Conservation (phyloP, 2,329 filamentous ascomycete species). For the Fusarium sp. region DNA sequence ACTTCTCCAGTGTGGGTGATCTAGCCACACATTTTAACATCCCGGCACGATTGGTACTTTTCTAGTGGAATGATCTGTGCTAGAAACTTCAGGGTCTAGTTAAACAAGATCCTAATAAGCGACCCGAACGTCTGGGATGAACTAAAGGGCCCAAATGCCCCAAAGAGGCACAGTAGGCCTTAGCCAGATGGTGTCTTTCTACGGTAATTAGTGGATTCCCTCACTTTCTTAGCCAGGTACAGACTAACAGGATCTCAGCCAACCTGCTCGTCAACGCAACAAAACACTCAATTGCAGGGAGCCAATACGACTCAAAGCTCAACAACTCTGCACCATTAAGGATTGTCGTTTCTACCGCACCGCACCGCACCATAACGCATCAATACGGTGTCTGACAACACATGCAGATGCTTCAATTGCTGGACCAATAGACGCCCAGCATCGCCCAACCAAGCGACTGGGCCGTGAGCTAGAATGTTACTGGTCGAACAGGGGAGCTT, state of each 20-base stretch:
- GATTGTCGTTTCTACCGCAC: slow-evolving; percentile 33
- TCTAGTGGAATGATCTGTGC: slow-evolving; percentile 47
- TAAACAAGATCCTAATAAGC: slow-evolving; percentile 56
- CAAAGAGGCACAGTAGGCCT: slow-evolving; percentile 52
- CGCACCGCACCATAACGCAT: slow-evolving; percentile 39
- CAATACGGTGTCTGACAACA: slow-evolving; percentile 45
- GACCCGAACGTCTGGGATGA: slow-evolving; percentile 57
- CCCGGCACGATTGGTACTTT: slow-evolving; percentile 43
- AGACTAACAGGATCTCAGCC: slow-evolving; percentile 20
- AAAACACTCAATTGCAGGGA: slow-evolving; percentile 22
- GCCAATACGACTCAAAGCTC: slow-evolving; percentile 25
- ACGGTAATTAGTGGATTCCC: slow-evolving; percentile 39
- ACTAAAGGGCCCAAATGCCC: slow-evolving; percentile 54
- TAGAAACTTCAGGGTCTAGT: slow-evolving; percentile 49
- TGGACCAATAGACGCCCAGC: slow-evolving; percentile 35
- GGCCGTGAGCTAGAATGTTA: slow-evolving; percentile 34
- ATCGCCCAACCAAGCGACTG: slow-evolving; percentile 43
- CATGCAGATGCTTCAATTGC: slow-evolving; percentile 37
- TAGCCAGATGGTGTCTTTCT: slow-evolving; percentile 46
- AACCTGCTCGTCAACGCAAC: slow-evolving; percentile 37
- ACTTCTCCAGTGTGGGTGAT: slow-evolving; percentile 29
- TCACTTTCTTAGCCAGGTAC: slow-evolving; percentile 42
- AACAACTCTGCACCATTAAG: slow-evolving; percentile 6
- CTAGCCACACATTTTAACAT: slow-evolving; percentile 36
- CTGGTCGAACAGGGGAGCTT: slow-evolving; percentile 34